Percentiles rank a stretch among this genome's conserved stretches.
Evolutionary conservation across 495 filamentous ascomycete species (phyloP).

Genomic region (Oidiodendron maius): DNA sequence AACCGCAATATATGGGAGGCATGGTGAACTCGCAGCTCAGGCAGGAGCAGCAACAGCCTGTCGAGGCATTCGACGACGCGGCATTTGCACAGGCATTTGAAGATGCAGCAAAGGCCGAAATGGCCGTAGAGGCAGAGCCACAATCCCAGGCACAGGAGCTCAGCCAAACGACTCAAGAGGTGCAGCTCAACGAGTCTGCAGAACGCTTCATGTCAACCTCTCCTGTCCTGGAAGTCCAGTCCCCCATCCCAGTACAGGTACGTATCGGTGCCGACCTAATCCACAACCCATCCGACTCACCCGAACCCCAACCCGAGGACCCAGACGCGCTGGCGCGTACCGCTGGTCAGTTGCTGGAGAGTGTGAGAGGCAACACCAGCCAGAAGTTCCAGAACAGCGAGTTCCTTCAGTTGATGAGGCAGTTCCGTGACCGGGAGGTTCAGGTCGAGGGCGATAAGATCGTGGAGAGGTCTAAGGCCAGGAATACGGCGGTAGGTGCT

Average conservation of each 20-base stretch:
- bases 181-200: slow-evolving; percentile 12
- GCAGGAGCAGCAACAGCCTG: slow-evolving; percentile 12
- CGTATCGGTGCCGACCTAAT: slow-evolving; percentile 46
- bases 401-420: slow-evolving; percentile 67
- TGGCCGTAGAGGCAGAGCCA: background rate
- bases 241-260: slow-evolving; percentile 25
- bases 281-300: slow-evolving; percentile 7
- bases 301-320: slow-evolving; percentile 30
- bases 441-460: slow-evolving; percentile 21
- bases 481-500: no score
- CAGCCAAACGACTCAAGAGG: slow-evolving; percentile 6
- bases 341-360: slow-evolving; percentile 66
- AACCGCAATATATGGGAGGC: slow-evolving; percentile 6
- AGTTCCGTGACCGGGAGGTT: slow-evolving; percentile 19
- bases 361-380: slow-evolving; percentile 57
- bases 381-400: slow-evolving; percentile 73
- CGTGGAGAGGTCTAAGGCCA: slow-evolving; percentile 6
- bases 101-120: slow-evolving; percentile 19
- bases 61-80: slow-evolving; percentile 29
- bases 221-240: background rate
- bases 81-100: slow-evolving; percentile 34
- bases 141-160: background rate
- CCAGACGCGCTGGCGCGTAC: slow-evolving; percentile 65
- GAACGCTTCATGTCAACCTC: slow-evolving; percentile 5
- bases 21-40: background rate